Conservation (phyloP, 306 rosid species). For the Abrus pulchellus region DNA sequence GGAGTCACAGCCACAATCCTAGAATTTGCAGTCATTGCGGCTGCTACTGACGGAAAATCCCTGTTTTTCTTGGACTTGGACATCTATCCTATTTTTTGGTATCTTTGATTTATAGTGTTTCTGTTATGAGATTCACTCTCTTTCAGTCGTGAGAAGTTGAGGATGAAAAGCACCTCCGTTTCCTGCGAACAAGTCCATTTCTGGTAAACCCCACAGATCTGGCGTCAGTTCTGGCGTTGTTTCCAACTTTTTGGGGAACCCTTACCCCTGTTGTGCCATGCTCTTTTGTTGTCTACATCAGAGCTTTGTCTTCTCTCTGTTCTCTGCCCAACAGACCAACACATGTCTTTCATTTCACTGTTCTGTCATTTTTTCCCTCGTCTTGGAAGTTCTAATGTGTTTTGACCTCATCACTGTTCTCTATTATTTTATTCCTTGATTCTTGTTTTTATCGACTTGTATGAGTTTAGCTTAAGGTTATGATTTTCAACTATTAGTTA, state of each 20-base stretch:
- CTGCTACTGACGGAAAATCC: neutral
- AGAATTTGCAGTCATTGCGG: neutral
- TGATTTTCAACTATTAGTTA: neutral
- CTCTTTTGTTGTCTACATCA: neutral
- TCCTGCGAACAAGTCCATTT: neutral
- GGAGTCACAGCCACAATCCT: neutral
- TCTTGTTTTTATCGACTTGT: neutral
- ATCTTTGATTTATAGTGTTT: neutral
- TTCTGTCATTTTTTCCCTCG: neutral
- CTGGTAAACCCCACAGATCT: neutral
- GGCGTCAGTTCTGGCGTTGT: neutral
- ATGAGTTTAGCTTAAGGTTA: neutral
- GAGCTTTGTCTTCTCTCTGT: neutral
- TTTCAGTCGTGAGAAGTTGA: neutral
- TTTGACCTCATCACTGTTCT: too few relatives aligned
- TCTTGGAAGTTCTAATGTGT: neutral
- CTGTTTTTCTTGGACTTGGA: neutral
- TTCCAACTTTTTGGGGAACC: neutral
- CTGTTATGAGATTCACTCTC: neutral
- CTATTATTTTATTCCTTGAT: neutral
- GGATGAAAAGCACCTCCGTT: neutral
- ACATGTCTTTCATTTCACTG: neutral
- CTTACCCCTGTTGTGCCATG: neutral
- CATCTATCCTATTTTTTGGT: neutral
- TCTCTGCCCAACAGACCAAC: neutral